Percentiles rank a stretch among this genome's conserved stretches.
Evolutionary conservation across 768 basidiomycete species (phyloP).

Genomic region (Hygrocybe coccinea): DNA sequence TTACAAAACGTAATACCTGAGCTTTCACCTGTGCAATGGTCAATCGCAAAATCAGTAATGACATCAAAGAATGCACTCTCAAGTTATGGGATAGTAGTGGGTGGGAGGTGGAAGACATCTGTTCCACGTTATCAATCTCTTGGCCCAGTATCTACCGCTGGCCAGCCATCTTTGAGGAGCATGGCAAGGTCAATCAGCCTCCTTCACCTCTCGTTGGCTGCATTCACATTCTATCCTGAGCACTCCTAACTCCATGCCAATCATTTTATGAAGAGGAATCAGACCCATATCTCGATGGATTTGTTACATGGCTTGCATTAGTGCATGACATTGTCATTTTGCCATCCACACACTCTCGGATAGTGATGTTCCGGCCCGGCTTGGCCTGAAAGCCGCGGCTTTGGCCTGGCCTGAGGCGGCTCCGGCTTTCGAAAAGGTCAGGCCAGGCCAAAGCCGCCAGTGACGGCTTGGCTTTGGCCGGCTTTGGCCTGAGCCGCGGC

Average conservation of each 20-base stretch:
- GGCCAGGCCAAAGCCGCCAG: no score
- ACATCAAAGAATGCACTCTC: constrained; percentile 18
- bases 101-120: constrained; percentile 18
- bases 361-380: no score
- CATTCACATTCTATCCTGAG: constrained; percentile 10
- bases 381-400: no score
- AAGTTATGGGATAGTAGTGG: constrained; percentile 13
- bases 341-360: constrained; percentile 10
- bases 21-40: constrained; percentile 2
- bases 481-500: no score
- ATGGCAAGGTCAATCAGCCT: constrained; percentile 10
- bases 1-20: no score
- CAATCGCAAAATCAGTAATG: constrained; percentile 10
- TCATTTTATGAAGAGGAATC: constrained; percentile 8
- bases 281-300: constrained; percentile 11
- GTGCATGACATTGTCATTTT: constrained; percentile 15
- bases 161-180: constrained; percentile 15
- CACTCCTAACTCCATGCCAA: constrained; percentile 8
- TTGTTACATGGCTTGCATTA: constrained; percentile 9
- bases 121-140: constrained; percentile 15
- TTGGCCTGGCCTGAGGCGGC: no score
- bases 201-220: constrained; percentile 17
- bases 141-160: constrained; percentile 17
- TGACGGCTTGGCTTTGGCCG: no score
- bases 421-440: no score